Percentiles rank a stretch among this genome's conserved stretches.
Evolutionary conservation across 2,329 filamentous ascomycete species (phyloP).

Genomic region (Exophiala alcalophila): DNA sequence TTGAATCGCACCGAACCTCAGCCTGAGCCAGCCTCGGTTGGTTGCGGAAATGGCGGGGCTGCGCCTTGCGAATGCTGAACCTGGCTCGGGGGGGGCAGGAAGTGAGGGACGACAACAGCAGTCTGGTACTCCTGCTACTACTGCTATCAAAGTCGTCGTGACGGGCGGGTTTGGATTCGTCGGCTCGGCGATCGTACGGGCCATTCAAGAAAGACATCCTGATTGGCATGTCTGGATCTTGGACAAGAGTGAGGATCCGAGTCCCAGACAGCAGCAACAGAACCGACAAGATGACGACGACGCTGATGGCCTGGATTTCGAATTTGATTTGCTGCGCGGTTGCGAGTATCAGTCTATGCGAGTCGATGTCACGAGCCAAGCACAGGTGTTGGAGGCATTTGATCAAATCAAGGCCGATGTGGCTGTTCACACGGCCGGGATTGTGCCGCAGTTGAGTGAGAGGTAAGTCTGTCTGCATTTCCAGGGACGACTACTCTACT

Average conservation of each 20-base stretch:
- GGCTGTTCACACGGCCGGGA: constrained; percentile 54
- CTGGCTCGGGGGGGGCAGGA: too few relatives aligned
- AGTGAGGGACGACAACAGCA: neutral
- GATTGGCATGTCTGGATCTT: constrained; percentile 38
- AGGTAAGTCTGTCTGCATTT: constrained; percentile 24
- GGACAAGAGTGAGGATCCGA: constrained; percentile 32
- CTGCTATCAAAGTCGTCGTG: constrained; percentile 33
- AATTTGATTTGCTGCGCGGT: constrained; percentile 9
- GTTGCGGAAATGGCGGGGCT: too few relatives aligned
- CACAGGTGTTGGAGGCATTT: constrained; percentile 38
- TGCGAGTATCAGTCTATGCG: constrained; percentile 19
- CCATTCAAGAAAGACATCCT: constrained; percentile 38
- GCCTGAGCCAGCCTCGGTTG: too few relatives aligned
- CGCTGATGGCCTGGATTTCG: constrained; percentile 1
- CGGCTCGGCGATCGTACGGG: constrained; percentile 39
- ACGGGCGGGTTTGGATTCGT: constrained; percentile 43
- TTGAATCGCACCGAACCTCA: too few relatives aligned
- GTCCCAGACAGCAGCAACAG: too few relatives aligned
- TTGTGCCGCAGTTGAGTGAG: constrained; percentile 41
- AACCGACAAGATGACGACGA: too few relatives aligned
- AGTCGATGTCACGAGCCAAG: constrained; percentile 35
- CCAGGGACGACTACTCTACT: constrained; percentile 13
- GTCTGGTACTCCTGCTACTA: neutral
- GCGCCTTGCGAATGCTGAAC: too few relatives aligned
- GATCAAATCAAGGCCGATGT: constrained; percentile 44